Percentiles rank a stretch among this genome's conserved stretches.
These are phyloP conservation scores for Sporothrix sp. DNA, from an alignment of 2,329 filamentous ascomycete genomes.

Conservation along the genomic window DNA sequence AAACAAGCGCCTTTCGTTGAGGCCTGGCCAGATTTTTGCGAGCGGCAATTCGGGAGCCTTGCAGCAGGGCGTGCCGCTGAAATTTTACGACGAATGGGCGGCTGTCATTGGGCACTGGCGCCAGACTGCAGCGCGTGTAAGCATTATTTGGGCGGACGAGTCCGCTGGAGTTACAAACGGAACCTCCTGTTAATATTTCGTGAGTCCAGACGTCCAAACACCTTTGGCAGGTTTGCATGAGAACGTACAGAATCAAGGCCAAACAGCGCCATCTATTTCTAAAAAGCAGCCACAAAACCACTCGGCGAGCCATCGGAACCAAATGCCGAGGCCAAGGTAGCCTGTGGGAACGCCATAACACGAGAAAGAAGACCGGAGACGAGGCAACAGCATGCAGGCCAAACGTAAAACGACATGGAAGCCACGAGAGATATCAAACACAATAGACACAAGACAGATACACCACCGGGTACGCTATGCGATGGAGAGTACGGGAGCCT, in stretches of 20 bases:
- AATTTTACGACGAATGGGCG: neutral
- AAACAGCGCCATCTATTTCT: neutral
- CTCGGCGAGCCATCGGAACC: neutral
- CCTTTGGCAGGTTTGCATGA: neutral
- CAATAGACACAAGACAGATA: neutral
- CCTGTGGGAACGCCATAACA: no score
- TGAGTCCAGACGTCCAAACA: no score
- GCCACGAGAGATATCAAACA: neutral
- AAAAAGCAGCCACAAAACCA: neutral
- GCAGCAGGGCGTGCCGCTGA: neutral
- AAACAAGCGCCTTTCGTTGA: neutral
- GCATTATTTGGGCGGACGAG: no score
- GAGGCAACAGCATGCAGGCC: no score
- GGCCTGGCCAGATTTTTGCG: neutral
- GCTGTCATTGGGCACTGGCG: neutral
- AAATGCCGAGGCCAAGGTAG: no score
- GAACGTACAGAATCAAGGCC: neutral
- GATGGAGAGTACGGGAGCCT: neutral
- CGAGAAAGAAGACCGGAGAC: no score
- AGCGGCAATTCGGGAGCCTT: neutral
- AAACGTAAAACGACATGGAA: neutral
- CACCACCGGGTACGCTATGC: slow-evolving; percentile 7
- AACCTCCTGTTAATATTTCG: no score
- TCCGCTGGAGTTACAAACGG: no score
- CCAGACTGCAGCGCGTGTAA: no score